Conservation (phyloP, 148 eudicot genomes). For the Salicornia ramosissima region DNA sequence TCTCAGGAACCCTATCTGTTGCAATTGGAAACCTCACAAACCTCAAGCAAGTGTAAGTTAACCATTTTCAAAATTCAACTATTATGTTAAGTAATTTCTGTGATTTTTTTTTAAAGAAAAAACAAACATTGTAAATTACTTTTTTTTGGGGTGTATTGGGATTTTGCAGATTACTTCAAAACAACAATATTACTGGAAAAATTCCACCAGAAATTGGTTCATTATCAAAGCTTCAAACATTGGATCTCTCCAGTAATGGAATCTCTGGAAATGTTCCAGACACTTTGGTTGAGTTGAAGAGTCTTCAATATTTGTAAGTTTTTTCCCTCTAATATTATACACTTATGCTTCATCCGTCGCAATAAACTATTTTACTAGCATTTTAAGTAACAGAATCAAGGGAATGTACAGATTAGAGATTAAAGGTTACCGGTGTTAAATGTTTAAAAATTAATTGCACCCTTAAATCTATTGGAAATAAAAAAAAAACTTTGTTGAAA, state of each 20-base stretch:
- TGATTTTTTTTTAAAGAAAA: too few species aligned
- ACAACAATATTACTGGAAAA: slow-evolving; percentile 83
- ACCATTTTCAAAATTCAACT: background rate
- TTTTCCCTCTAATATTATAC: too few species aligned
- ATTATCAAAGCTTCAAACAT: slow-evolving; percentile 61
- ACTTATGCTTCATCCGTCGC: too few species aligned
- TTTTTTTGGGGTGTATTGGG: background rate
- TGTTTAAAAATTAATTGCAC: background rate
- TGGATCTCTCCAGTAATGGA: slow-evolving; percentile 83
- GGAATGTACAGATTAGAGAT: too few species aligned
- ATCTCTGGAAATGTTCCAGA: slow-evolving; percentile 63
- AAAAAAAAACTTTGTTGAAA: too few species aligned
- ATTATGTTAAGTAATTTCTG: background rate
- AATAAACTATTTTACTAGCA: too few species aligned
- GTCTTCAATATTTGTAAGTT: slow-evolving; percentile 66
- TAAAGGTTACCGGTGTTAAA: too few species aligned
- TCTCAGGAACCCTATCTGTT: slow-evolving; percentile 71
- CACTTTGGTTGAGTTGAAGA: slow-evolving; percentile 47
- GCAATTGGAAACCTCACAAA: slow-evolving; percentile 73
- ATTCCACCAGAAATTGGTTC: slow-evolving; percentile 71
- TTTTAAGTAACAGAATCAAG: too few species aligned
- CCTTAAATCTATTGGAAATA: background rate
- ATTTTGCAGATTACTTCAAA: slow-evolving; percentile 59
- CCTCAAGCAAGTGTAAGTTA: slow-evolving; percentile 77
- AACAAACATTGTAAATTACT: background rate